Percentiles rank a stretch among this genome's conserved stretches.
Conservation (phyloP, 345 rosid species). For the Arabidopsis suecica region DNA sequence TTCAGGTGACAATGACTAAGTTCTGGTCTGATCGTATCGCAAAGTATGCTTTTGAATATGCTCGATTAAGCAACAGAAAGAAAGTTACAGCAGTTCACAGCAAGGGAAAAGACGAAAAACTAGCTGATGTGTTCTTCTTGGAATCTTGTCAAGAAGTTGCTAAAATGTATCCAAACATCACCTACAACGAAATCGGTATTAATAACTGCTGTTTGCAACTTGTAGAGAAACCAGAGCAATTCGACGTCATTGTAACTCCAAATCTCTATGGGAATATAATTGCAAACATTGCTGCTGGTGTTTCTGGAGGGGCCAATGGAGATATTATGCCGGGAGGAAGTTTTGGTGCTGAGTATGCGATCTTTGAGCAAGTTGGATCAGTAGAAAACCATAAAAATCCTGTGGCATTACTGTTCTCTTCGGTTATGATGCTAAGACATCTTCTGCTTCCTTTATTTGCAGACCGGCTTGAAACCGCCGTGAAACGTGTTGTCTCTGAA, state of each 20-base stretch:
- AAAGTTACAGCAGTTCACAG: conserved; percentile 80
- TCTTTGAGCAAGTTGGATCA: conserved; percentile 82
- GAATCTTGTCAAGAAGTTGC: conserved; percentile 85
- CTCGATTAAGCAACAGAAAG: conserved; percentile 74
- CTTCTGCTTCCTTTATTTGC: conserved; percentile 70
- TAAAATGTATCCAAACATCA: conserved; percentile 70
- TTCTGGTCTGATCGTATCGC: conserved; percentile 56
- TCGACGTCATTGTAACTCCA: conserved; percentile 79
- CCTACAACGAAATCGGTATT: conserved; percentile 67
- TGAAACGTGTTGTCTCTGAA: conserved; percentile 52
- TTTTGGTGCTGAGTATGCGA: conserved; percentile 76
- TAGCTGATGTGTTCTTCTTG: conserved; percentile 81
- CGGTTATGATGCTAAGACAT: conserved; percentile 87
- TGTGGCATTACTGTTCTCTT: conserved; percentile 67
- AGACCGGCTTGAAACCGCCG: conserved; percentile 67
- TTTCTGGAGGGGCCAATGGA: conserved; percentile 59
- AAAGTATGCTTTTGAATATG: conserved; percentile 78
- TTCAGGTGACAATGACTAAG: conserved; percentile 62
- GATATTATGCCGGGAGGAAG: conserved; percentile 65
- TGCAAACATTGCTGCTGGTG: conserved; percentile 59
- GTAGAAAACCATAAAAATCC: conserved; percentile 74
- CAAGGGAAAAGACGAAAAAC: conserved; percentile 67
- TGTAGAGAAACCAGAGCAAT: conserved; percentile 86
- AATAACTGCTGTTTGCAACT: conserved; percentile 87
- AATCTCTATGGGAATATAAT: conserved; percentile 59